Evolutionary conservation across 1,284 basidiomycete species (phyloP), one percentile per base, ranked within the genome.

Genomic region (Heliocybe sulcata): DNA sequence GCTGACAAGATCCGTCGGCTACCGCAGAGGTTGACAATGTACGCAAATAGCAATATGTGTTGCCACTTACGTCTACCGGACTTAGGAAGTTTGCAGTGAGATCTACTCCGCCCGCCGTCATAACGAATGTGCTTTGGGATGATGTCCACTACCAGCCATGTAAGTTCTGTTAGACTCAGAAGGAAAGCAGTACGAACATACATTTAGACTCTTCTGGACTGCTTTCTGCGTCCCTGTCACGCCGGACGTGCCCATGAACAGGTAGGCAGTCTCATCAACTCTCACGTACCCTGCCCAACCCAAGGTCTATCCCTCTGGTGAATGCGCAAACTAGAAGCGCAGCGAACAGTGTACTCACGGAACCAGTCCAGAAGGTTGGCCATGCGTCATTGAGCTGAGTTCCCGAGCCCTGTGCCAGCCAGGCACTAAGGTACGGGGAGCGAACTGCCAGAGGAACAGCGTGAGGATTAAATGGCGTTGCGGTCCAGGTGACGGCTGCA

Each of bases 351-450:
- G 48, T 19, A 64, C 73, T 26, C 61, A 83, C 81, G 56, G 72
- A 69, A 1, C 83, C 83, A 45, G 79, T 81, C 85, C 85, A 87
- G 61, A 87, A 87, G 8, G 72, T 75, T 0, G 85, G 80, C 83
- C 84, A 87, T 26, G 65, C 79, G 45, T 68, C 77, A 59, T 85
- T 85, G 35, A 87, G 67, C 23, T 82, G 77, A 4, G 71, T 74
- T 11, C 83, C 73, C 19, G 61, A 55, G 1, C 76, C 72, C 61
- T 85, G 82, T 2, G 76, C 68, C 20, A 86, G 72, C 84, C 84
- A 87, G 3, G 79, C 74, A 35, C 80, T 84, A 31, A 89, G 65
- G 61, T 86, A 87, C 1, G 85, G 84, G 1, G 79, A 73, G 38
- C 81, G 73, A 6, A 85, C 82, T 11, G 83, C 83, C 22, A 85